These are phyloP conservation scores for Aspergillus caelatus DNA, from an alignment of 2,329 filamentous ascomycete genomes.

Conservation along the genomic window DNA sequence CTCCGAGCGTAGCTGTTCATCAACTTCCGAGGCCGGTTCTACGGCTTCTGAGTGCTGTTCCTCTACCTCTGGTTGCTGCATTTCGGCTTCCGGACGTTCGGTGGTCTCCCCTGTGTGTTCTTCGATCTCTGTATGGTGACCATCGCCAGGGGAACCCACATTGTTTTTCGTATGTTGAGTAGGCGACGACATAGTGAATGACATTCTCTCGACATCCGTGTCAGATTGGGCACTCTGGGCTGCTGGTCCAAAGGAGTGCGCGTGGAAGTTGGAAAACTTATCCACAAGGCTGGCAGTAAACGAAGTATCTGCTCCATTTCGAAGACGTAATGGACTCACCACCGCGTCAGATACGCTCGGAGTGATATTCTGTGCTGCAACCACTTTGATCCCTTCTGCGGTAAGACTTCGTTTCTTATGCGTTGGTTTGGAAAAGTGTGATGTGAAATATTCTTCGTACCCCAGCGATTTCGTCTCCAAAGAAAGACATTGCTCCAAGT, in stretches of 20 bases:
- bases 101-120: neutral
- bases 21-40: neutral
- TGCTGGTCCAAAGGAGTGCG: conserved; percentile 23
- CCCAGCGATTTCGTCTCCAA: conserved; percentile 28
- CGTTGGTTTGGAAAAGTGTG: conserved; percentile 32
- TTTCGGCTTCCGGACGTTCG: neutral
- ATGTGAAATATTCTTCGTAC: conserved; percentile 45
- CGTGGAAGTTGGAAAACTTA: conserved; percentile 26
- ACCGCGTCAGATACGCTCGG: conserved; percentile 7
- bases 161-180: neutral
- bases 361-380: conserved; percentile 28
- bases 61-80: neutral
- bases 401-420: conserved; percentile 44
- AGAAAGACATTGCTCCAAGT: conserved; percentile 31
- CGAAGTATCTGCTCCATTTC: conserved; percentile 16
- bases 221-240: conserved; percentile 13
- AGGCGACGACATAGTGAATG: conserved; percentile 11
- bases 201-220: conserved; percentile 17
- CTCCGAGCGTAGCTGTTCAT: neutral
- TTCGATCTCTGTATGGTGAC: neutral
- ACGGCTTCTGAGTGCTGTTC: neutral
- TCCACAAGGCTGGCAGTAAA: conserved; percentile 32
- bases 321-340: conserved; percentile 1
- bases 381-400: conserved; percentile 30
- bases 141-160: neutral